Base-by-base conservation (phyloP, 495 filamentous ascomycete genomes). In the Daldinia vernicosa region DNA sequence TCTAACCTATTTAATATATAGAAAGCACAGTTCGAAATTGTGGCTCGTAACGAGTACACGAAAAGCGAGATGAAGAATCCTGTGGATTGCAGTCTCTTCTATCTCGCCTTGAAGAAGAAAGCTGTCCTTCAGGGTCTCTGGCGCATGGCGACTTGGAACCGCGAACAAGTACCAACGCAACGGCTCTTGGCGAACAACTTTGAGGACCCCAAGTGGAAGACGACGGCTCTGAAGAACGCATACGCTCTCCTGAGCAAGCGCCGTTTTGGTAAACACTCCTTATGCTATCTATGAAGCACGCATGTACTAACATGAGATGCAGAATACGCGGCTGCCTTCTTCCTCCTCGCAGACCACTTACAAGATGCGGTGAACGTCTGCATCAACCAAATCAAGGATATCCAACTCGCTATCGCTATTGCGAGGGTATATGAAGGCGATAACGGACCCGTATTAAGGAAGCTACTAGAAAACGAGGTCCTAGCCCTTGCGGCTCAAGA, bases 321-420 rank as follows among this genome's bases (percentile, higher is more conserved):
- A 93, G 93, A 94, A 84, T 99, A 99, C 74, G 95, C 95, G 6
- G 96, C 94, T 6, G 91, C 94, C 2, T 98, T 97, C 76, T 99
- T 99, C 83, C 84, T 99, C 32, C 85, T 99, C 1, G 96, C 94
- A 9, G 95, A 92, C 65, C 89, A 91, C 71, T 80, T 96, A 19
- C 88, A 90, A 52, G 94, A 97, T 78, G 95, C 95, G 14, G 90
- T 93, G 35, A 90, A 90, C 72, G 89, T 99, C 32, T 91, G 94
- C 70, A 82, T 92, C 1, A 92, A 91, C 71, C 93, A 97, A 71
- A 82, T 98, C 40, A 87, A 90, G 32, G 95, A 99, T 74, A 76
- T 94, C 15, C 93, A 97, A 76, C 91, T 99, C 28, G 95, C 96
- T 7, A 91, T 99, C 67, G 91, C 94, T 4, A 89, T 98, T 4